These are phyloP conservation scores for Alternaria gansuensis DNA, from an alignment of 2,329 filamentous ascomycete species.

Conservation along the genomic window DNA sequence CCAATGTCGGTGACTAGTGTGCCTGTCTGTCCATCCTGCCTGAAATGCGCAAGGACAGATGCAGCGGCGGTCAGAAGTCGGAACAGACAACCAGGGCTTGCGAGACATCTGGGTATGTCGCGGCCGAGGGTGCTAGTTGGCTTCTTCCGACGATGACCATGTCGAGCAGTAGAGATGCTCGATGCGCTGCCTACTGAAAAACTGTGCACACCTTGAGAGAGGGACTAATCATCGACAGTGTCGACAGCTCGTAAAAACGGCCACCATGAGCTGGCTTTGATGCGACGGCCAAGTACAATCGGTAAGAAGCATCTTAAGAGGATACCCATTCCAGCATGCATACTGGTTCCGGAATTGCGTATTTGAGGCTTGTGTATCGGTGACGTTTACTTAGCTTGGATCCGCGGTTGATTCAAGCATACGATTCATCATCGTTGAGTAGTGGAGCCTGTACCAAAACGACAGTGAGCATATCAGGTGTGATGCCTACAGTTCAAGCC, in stretches of 20 bases:
- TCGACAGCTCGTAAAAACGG: neutral
- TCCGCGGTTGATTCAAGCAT: neutral
- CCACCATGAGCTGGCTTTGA: neutral
- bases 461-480: neutral
- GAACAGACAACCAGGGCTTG: neutral
- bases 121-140: neutral
- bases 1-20: neutral
- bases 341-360: too few species aligned
- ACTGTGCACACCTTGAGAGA: neutral
- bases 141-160: neutral
- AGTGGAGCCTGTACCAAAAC: neutral
- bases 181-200: neutral
- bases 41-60: neutral
- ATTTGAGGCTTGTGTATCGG: neutral
- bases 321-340: neutral
- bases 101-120: neutral
- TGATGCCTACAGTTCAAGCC: neutral
- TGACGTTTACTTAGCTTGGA: neutral
- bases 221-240: neutral
- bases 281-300: neutral
- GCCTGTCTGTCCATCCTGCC: neutral
- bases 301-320: neutral
- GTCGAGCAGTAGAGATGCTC: neutral
- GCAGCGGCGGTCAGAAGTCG: neutral
- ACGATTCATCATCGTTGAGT: neutral